Evolutionary conservation across 257 asterid genomes (phyloP), one percentile per base, ranked within the genome.

Genomic region (Rehmannia glutinosa): DNA sequence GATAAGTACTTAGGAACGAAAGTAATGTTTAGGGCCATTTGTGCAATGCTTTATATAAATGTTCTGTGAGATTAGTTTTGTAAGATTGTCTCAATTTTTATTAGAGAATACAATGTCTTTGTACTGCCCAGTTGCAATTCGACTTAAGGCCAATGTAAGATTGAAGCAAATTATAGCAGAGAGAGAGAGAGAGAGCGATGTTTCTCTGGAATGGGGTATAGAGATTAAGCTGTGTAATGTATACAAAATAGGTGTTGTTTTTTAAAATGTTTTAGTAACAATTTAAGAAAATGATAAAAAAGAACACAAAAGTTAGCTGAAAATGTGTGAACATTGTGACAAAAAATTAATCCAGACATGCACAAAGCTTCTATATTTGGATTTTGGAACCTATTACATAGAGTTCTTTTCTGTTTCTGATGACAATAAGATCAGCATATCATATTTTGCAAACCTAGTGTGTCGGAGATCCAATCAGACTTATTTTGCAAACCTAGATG

Each of bases 111-210:
- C n/a, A n/a, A n/a, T n/a, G n/a, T n/a, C n/a, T n/a, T n/a, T n/a
- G n/a, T n/a, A n/a, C n/a, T n/a, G n/a, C n/a, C n/a, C n/a, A 58
- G 32, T 23, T 21, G n/a, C 4, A 4, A 36, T 52, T 46, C 24
- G 57, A 30, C n/a, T 46, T 24, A 11, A 25, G 35, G 66, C 58
- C 39, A 5, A 32, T 12, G 35, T 17, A 25, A 49, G 54, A 56
- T 35, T 49, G 68, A 39, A 65, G 47, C 17, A 46, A 68, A 46
- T 43, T 32, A 60, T 20, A 33, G 43, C 54, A 68, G 33, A 28
- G 5, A 28, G 5, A 28, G 5, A 28, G 5, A 28, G 33, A 5
- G n/a, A n/a, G n/a, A n/a, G n/a, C n/a, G n/a, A n/a, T n/a, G n/a
- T n/a, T n/a, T n/a, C n/a, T 38, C 43, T 38, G 43, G 43, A 38